Percentiles rank a stretch among this genome's conserved stretches.
These are phyloP conservation scores for Phaeosphaeria sp. DNA, from an alignment of 2,329 filamentous ascomycete genomes.

Conservation along the genomic window DNA sequence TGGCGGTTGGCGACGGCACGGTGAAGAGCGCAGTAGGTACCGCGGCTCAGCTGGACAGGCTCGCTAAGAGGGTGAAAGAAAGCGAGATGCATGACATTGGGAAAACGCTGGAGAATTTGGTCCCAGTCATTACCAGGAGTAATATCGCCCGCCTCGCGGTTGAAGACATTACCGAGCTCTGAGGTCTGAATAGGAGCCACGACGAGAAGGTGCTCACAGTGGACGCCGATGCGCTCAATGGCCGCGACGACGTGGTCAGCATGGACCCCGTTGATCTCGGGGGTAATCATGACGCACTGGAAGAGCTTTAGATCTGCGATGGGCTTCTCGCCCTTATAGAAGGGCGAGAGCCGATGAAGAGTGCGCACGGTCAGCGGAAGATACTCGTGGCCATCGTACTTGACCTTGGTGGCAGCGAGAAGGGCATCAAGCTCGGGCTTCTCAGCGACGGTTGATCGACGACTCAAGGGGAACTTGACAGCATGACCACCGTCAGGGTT, in stretches of 20 bases:
- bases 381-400: conserved; percentile 9
- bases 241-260: conserved; percentile 13
- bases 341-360: conserved; percentile 10
- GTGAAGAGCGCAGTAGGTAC: conserved; percentile 12
- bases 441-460: conserved; percentile 17
- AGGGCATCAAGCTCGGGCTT: conserved; percentile 22
- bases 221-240: conserved; percentile 16
- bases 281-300: conserved; percentile 17
- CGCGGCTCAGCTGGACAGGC: conserved; percentile 3
- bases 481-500: not conserved
- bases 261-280: conserved; percentile 17
- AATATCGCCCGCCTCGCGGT: conserved; percentile 8
- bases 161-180: conserved; percentile 16
- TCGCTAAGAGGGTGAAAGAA: conserved; percentile 12
- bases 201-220: conserved; percentile 20
- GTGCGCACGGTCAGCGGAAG: conserved; percentile 16
- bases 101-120: conserved; percentile 18
- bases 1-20: conserved; percentile 8
- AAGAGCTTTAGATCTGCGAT: conserved; percentile 18
- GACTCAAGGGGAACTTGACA: conserved; percentile 3
- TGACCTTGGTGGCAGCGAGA: conserved; percentile 8
- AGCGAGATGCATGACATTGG: conserved; percentile 15
- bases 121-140: conserved; percentile 21
- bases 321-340: conserved; percentile 19
- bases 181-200: conserved; percentile 15